Conservation (phyloP, 75 land plant genomes). For the Gnetum montanum region DNA sequence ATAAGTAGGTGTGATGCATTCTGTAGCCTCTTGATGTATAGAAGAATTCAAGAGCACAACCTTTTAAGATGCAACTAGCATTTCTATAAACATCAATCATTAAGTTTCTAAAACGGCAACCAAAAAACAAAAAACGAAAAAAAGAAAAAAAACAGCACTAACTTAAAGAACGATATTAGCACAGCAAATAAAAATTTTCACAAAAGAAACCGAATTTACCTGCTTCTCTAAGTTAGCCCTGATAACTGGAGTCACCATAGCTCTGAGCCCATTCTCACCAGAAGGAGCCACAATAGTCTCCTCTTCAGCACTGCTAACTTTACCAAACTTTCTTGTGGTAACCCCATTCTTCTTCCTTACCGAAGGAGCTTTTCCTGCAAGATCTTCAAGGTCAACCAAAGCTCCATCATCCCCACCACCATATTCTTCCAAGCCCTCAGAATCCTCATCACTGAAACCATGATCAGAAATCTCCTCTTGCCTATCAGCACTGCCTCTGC, state of each 20-base stretch:
- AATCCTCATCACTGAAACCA: slow-evolving; percentile 21
- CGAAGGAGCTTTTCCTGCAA: slow-evolving; percentile 71
- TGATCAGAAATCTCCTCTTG: slow-evolving; percentile 1
- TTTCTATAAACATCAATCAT: too few relatives aligned
- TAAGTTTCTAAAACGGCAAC: too few relatives aligned
- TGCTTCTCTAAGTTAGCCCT: slow-evolving; percentile 82
- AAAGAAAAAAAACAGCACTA: too few relatives aligned
- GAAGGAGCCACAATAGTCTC: background rate
- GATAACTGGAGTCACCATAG: slow-evolving; percentile 94
- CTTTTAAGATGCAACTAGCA: too few relatives aligned
- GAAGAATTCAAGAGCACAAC: too few relatives aligned
- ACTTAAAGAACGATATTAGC: too few relatives aligned
- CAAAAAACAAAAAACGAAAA: too few relatives aligned
- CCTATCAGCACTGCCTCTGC: background rate
- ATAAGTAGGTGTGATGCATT: too few relatives aligned
- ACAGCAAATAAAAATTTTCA: too few relatives aligned
- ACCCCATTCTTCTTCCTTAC: slow-evolving; percentile 7
- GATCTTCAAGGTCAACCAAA: slow-evolving; percentile 81
- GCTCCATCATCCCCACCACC: slow-evolving; percentile 22
- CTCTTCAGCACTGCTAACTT: background rate
- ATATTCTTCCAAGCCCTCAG: slow-evolving; percentile 22
- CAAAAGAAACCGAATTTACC: too few relatives aligned
- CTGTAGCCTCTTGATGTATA: too few relatives aligned
- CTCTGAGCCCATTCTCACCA: slow-evolving; percentile 39
- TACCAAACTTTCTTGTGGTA: slow-evolving; percentile 8